Evolutionary conservation across 805 yeast species (phyloP), one percentile per base, ranked within the genome.

Genomic region (Suhomyces sp.): DNA sequence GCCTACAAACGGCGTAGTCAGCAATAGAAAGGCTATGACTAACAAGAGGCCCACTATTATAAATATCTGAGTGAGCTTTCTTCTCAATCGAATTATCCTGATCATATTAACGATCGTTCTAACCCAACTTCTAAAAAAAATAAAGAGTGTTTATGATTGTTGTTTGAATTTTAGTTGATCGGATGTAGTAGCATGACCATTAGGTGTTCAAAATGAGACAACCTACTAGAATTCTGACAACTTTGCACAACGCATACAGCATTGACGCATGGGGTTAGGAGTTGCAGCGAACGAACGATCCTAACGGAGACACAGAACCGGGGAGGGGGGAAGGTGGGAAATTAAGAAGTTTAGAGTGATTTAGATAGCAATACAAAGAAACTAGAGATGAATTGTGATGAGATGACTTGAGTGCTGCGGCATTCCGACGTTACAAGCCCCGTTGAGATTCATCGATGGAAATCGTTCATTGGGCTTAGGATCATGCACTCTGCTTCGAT

Each of bases 21-120:
- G 29, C 41, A 62, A 50, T 40, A 47, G 36, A 31, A 57, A 24
- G 38, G 59, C 50, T 5, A 62, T 54, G 23, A 59, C 31, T 15
- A 59, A 17, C 17, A 59, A 48, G n/a, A 63, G 56, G 6, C 53
- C 36, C 9, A 59, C 27, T 45, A 57, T 49, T 19, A 53, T 42
- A 42, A 51, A 44, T 9, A 60, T 52, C 46, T 63, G 65, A 36
- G 57, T 27, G 48, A 58, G 53, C 40, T 59, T 61, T 44, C 57
- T 56, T 29, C 61, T 59, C 13, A 60, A 24, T 24, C 46, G 27
- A 13, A 42, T 38, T 17, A 38, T 17, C 24, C 13, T 38, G 42
- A 19, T 7, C 42, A 38, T 38, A 1, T 6, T 38, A 15, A 38
- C 24, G 42, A 6, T 33, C 36, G 36, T 33, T 33, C 15, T 33